Percentiles rank a stretch among this genome's conserved stretches.
Evolutionary conservation across 148 eudicot genomes (phyloP).

Genomic region (Camellia granthamiana): DNA sequence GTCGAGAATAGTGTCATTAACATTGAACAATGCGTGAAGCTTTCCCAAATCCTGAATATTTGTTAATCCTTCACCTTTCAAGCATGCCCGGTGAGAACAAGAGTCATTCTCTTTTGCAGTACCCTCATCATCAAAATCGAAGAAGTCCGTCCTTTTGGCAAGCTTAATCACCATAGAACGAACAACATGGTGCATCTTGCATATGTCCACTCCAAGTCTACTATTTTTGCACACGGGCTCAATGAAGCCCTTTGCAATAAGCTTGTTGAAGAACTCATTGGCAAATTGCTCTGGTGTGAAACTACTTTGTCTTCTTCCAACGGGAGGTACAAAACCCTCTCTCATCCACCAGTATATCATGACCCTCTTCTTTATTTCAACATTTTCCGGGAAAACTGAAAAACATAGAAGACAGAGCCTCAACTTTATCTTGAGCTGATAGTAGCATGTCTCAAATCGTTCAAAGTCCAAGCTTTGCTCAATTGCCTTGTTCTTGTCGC

Average conservation of each 20-base stretch:
- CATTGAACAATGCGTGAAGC: slow-evolving; percentile 35
- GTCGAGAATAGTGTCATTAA: slow-evolving; percentile 27
- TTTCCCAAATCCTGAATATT: slow-evolving; percentile 8
- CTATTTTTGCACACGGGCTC: slow-evolving; percentile 10
- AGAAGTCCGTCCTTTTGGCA: slow-evolving; percentile 22
- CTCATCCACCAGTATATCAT: slow-evolving; percentile 49
- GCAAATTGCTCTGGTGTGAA: not conserved
- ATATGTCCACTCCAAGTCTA: slow-evolving; percentile 14
- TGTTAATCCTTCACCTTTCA: slow-evolving; percentile 9
- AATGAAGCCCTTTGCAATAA: slow-evolving; percentile 27
- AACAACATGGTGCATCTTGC: slow-evolving; percentile 32
- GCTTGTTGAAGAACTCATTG: slow-evolving; percentile 17
- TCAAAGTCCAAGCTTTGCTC: slow-evolving; percentile 12
- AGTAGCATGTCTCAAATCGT: slow-evolving; percentile 19
- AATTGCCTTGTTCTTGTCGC: not conserved
- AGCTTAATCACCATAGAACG: slow-evolving; percentile 23
- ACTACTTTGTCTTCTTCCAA: not conserved
- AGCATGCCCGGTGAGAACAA: slow-evolving; percentile 25
- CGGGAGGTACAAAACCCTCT: slow-evolving; percentile 27
- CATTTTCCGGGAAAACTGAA: slow-evolving; percentile 21
- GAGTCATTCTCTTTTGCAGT: not conserved
- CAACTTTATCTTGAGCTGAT: not conserved
- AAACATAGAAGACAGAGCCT: slow-evolving; percentile 32
- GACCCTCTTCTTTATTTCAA: slow-evolving; percentile 28
- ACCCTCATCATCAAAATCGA: slow-evolving; percentile 20